Evolutionary conservation across 2,329 filamentous ascomycete genomes (phyloP).

Genomic region (Anisogramma anomala): DNA sequence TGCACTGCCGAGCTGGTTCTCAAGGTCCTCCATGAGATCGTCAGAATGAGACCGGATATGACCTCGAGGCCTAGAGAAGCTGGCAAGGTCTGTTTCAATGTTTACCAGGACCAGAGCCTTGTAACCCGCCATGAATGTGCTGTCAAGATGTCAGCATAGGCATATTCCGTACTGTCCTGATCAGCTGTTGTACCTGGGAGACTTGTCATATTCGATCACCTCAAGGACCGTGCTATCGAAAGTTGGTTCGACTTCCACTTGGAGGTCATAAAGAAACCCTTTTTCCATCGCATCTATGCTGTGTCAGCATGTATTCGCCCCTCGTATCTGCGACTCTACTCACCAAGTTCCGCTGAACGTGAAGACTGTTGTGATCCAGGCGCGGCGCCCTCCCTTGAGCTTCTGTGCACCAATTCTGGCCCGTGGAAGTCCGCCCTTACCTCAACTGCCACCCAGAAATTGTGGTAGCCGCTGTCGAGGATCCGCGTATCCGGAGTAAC

Average conservation of each 20-base stretch:
- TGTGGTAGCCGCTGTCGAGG: conserved; percentile 5
- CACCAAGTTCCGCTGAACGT: neutral
- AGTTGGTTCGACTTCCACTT: conserved; percentile 9
- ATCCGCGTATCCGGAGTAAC: conserved; percentile 11
- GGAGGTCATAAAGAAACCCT: neutral
- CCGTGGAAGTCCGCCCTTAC: neutral
- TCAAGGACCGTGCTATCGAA: conserved; percentile 27
- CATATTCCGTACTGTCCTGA: neutral
- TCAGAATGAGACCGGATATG: conserved; percentile 35
- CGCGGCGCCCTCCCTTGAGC: neutral
- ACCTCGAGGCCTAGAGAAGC: conserved; percentile 2
- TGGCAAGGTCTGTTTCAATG: conserved; percentile 24
- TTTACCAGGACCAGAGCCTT: conserved; percentile 38
- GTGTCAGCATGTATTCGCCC: neutral
- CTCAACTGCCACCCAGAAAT: conserved; percentile 14
- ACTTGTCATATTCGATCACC: conserved; percentile 33
- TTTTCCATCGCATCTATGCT: conserved; percentile 11
- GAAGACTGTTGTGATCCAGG: neutral
- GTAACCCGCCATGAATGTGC: conserved; percentile 32
- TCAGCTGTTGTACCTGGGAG: conserved; percentile 28
- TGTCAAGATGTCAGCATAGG: conserved; percentile 16
- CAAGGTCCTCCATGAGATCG: conserved; percentile 46
- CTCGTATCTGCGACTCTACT: neutral
- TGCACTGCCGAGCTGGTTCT: conserved; percentile 41
- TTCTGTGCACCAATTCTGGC: neutral